phyloP scores from a whole-genome alignment of 129 eudicot genomes.

The Lonicera japonica region DNA sequence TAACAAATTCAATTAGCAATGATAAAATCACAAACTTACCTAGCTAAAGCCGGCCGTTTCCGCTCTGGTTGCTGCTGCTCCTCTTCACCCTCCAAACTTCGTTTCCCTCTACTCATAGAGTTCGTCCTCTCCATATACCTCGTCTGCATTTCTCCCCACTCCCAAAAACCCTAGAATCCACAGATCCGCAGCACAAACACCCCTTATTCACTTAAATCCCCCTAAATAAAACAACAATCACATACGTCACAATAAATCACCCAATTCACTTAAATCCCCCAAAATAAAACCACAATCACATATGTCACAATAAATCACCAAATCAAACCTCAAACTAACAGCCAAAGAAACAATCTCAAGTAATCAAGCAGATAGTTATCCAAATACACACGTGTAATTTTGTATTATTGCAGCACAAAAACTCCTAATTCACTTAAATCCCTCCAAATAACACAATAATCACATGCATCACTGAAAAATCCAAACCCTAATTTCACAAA shows the following conservation, averaged over 20 bases:
- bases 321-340: slow-evolving; percentile 15
- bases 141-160: slow-evolving; percentile 60
- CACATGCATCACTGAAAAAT: too few species aligned
- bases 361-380: background rate
- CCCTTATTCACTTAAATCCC: slow-evolving; percentile 4
- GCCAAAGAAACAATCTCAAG: background rate
- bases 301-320: slow-evolving; percentile 2
- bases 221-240: background rate
- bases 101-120: slow-evolving; percentile 63
- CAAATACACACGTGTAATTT: background rate
- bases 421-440: too few species aligned
- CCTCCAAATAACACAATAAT: too few species aligned
- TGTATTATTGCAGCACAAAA: too few species aligned
- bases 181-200: slow-evolving; percentile 21
- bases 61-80: slow-evolving; percentile 70
- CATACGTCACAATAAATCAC: slow-evolving; percentile 5
- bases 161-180: slow-evolving; percentile 21
- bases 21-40: slow-evolving; percentile 28
- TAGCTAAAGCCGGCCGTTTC: slow-evolving; percentile 93
- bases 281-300: background rate
- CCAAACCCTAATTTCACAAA: too few species aligned
- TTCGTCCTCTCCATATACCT: slow-evolving; percentile 89
- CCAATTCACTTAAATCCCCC: slow-evolving; percentile 5
- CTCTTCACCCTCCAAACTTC: slow-evolving; percentile 55
- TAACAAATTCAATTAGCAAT: background rate